These are phyloP conservation scores for Taiozyma sp. DNA, from an alignment of 1,139 yeast genomes.

Conservation along the genomic window DNA sequence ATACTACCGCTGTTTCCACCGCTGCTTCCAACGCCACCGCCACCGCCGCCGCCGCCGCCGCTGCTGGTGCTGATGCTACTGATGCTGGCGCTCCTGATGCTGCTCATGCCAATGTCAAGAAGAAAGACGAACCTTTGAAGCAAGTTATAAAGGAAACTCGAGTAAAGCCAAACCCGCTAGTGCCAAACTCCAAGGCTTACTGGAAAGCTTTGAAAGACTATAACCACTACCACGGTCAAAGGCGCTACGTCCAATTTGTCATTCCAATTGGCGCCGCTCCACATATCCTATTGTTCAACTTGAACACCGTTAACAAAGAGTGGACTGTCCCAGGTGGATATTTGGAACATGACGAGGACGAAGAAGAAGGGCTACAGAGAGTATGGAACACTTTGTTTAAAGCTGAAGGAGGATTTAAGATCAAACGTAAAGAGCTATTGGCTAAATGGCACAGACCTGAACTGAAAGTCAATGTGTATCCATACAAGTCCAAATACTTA, in stretches of 20 bases:
- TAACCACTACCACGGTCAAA: constrained; percentile 28
- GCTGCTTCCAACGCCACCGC: not conserved
- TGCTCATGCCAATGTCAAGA: not conserved
- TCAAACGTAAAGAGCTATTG: constrained; percentile 25
- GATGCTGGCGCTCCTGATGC: not conserved
- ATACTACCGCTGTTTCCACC: not conserved
- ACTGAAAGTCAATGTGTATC: constrained; percentile 30
- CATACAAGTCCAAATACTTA: constrained; percentile 33
- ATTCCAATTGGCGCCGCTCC: constrained; percentile 32
- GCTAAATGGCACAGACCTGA: constrained; percentile 38
- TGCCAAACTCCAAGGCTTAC: constrained; percentile 6
- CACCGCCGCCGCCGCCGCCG: not conserved
- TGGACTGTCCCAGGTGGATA: constrained; percentile 29
- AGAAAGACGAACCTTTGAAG: not conserved
- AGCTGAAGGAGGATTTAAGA: not conserved
- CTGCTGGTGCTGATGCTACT: not conserved
- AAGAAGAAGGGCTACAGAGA: constrained; percentile 25
- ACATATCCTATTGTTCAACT: constrained; percentile 28
- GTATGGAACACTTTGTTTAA: constrained; percentile 27
- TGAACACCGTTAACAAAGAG: constrained; percentile 8
- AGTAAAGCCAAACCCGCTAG: constrained; percentile 5
- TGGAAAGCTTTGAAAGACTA: constrained; percentile 26
- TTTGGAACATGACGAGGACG: constrained; percentile 28
- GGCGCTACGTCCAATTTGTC: constrained; percentile 32
- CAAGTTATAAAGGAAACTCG: not conserved